Conservation (phyloP, 2,329 filamentous ascomycete species). For the Fusarium nisikadoi region DNA sequence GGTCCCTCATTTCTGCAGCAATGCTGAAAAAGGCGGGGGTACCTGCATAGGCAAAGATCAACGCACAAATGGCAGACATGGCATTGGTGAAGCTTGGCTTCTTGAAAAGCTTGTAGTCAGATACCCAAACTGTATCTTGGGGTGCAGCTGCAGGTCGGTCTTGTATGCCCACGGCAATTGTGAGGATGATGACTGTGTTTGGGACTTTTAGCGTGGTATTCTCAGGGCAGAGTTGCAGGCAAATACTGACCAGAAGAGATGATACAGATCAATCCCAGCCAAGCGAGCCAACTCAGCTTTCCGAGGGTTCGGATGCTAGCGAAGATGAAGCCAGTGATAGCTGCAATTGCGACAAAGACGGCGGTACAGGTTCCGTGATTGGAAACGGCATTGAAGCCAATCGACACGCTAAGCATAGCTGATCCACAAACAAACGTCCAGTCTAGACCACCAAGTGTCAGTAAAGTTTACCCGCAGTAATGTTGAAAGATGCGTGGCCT, state of each 20-base stretch:
- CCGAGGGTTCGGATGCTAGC: conserved; percentile 48
- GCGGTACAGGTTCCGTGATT: conserved; percentile 53
- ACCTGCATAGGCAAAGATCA: conserved; percentile 52
- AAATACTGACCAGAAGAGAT: background rate
- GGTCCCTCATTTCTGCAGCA: conserved; percentile 48
- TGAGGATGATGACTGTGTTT: conserved; percentile 27
- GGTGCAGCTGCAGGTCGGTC: conserved; percentile 27
- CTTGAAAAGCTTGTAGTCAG: conserved; percentile 6
- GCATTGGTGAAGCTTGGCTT: conserved; percentile 22
- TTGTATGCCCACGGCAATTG: conserved; percentile 38
- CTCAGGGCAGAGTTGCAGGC: accelerated
- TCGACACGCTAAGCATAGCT: conserved; percentile 47
- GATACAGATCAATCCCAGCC: conserved; percentile 33
- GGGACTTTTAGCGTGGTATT: background rate
- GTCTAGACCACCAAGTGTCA: background rate
- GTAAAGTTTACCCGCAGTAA: accelerated
- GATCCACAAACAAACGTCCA: conserved; percentile 20
- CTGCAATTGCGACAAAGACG: conserved; percentile 51
- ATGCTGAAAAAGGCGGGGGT: conserved; percentile 49
- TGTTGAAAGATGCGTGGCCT: accelerated
- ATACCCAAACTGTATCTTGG: conserved; percentile 10
- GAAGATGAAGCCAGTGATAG: conserved; percentile 42
- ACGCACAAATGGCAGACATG: conserved; percentile 44
- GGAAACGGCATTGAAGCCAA: conserved; percentile 53
- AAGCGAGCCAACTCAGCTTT: conserved; percentile 48